Base-by-base conservation (phyloP, 2,329 filamentous ascomycete species). In the Albophoma yamanashiensis region DNA sequence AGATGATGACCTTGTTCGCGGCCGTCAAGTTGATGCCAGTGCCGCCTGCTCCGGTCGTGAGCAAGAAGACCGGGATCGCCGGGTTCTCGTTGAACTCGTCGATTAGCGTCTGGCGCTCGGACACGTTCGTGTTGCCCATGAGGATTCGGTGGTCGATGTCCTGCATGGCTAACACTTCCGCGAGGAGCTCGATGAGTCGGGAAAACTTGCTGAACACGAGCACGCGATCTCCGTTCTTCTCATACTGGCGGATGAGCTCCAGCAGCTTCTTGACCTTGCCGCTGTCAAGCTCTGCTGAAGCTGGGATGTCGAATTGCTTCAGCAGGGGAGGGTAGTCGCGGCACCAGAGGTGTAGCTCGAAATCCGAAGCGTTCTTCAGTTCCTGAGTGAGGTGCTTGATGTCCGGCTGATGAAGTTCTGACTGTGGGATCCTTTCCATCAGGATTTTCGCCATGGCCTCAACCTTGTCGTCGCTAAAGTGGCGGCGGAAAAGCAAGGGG, bases 1-100 rank as follows among this genome's bases (percentile, higher is more conserved):
- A 97, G 68, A 99, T 94, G 74, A 99, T 85, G 66, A 99, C 93
- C 75, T 97, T 97, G 78, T 97, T 97, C 5, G 94, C 94, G 42
- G 89, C 90, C 9, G 93, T 94, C 59, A 99, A 77, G 73, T 99
- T 99, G 77, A 99, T 95, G 47, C 94, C 94, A 0, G 93, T 94
- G n/a, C 94, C 94, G 58, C 94, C 94, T 0, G 93, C 92, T 62
- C 92, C 93, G 0, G 94, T 99, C 1, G 90, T 94, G 7, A 99
- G 83, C 64, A 99, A 82, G 73, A 99, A 99, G 0, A 95, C 92
- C 0, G 92, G 88, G 58, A 97, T 96, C 2, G 82, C 79, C 0
- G 81, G 75, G 68, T 96, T 84, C 2, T 83, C 76, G 67, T 91
- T 88, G 79, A 96, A 99, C 52, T 89, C 82, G 73, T 99, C 89